A percentile compares a stretch with the other conserved stretches of the same genome.
These are phyloP conservation scores for Diaporthe destruens DNA, from an alignment of 2,329 filamentous ascomycete species.

Conservation along the genomic window DNA sequence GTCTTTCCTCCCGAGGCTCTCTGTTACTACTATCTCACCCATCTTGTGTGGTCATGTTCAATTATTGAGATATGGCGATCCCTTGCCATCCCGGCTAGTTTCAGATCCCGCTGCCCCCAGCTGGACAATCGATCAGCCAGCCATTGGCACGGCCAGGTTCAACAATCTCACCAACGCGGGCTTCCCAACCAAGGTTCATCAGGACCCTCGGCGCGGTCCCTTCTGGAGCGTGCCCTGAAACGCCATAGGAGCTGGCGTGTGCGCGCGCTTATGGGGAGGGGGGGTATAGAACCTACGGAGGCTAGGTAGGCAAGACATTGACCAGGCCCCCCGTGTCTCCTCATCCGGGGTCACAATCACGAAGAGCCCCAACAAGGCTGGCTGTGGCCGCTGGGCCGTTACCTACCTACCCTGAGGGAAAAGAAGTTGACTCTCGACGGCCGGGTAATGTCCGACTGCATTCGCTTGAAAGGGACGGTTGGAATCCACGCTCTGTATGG, in stretches of 20 bases:
- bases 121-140: background rate
- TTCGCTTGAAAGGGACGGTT: background rate
- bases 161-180: background rate
- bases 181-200: background rate
- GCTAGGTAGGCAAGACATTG: background rate
- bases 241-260: background rate
- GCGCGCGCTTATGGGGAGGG: background rate
- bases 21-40: background rate
- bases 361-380: background rate
- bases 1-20: background rate
- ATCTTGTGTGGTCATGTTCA: background rate
- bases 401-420: background rate
- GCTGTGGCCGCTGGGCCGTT: too few species aligned
- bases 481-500: background rate
- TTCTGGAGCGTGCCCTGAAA: conserved; percentile 5
- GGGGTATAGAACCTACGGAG: too few species aligned
- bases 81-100: conserved; percentile 16
- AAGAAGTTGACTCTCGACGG: background rate
- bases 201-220: background rate
- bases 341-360: conserved; percentile 13
- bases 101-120: background rate
- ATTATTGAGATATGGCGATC: conserved; percentile 22
- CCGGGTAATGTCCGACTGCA: background rate
- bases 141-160: background rate
- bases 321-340: conserved; percentile 3